phyloP scores from a whole-genome alignment of 805 yeast genomes.

The Myxozyma melibiosi region DNA sequence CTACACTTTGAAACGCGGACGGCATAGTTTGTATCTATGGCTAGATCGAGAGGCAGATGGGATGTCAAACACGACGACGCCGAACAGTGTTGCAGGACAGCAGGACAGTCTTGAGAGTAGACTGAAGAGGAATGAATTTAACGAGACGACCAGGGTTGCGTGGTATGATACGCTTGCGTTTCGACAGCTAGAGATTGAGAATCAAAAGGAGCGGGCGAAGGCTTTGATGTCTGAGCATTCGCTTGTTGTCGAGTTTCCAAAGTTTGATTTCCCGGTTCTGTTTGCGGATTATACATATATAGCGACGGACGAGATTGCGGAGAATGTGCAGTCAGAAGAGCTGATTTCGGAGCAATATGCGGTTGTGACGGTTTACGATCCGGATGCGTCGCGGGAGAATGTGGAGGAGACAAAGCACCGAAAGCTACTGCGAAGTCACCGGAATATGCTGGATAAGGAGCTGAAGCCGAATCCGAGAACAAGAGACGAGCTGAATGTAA shows the following conservation, averaged over 20 bases:
- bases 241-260: constrained; percentile 58
- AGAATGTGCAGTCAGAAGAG: constrained; percentile 1
- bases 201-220: constrained; percentile 32
- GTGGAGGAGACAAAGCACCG: constrained; percentile 89
- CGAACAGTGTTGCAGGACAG: constrained; percentile 36
- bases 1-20: constrained; percentile 68
- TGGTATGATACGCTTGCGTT: constrained; percentile 78
- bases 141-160: constrained; percentile 59
- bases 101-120: constrained; percentile 53
- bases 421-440: constrained; percentile 79
- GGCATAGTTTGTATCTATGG: constrained; percentile 59
- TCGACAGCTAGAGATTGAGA: constrained; percentile 53
- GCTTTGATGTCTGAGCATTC: constrained; percentile 38
- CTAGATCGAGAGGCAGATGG: constrained; percentile 44
- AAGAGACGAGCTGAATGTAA: constrained; percentile 66
- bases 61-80: constrained; percentile 37
- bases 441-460: constrained; percentile 76
- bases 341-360: constrained; percentile 21
- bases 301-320: constrained; percentile 13
- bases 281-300: constrained; percentile 58
- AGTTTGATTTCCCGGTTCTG: constrained; percentile 72
- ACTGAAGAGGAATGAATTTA: constrained; percentile 61
- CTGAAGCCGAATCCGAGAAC: constrained; percentile 84
- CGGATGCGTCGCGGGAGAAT: constrained; percentile 67
- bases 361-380: constrained; percentile 57